These are phyloP conservation scores for Cystobasidium onofrii DNA, from an alignment of 768 basidiomycete genomes.

Conservation along the genomic window DNA sequence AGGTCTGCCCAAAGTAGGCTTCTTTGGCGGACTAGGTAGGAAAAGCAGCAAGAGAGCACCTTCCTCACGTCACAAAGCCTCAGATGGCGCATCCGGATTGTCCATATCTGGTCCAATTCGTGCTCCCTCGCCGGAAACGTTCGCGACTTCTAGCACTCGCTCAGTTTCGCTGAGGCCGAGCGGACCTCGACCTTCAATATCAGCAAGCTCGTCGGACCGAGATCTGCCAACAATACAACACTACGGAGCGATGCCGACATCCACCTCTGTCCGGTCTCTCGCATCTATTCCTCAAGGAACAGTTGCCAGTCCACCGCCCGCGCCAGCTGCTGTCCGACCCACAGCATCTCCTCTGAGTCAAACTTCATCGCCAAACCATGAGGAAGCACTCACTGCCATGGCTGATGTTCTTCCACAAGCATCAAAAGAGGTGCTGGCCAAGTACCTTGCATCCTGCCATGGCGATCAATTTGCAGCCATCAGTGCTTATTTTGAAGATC, in stretches of 20 bases:
- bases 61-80: neutral
- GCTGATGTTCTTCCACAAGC: slow-evolving; percentile 15
- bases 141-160: neutral
- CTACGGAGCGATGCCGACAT: neutral
- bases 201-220: neutral
- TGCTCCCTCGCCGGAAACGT: neutral
- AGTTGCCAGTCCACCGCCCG: neutral
- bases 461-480: slow-evolving; percentile 25
- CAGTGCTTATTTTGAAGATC: slow-evolving; percentile 17
- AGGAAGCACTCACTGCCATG: slow-evolving; percentile 21
- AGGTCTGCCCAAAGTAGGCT: slow-evolving; percentile 20
- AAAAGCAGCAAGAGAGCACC: slow-evolving; percentile 16
- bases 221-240: neutral
- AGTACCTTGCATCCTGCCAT: neutral
- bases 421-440: neutral
- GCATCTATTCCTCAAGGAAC: neutral
- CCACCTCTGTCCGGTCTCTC: neutral
- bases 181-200: slow-evolving; percentile 20
- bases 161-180: neutral
- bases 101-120: slow-evolving; percentile 17
- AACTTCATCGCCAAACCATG: neutral
- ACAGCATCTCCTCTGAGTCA: neutral
- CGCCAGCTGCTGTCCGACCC: neutral
- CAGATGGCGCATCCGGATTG: neutral
- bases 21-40: slow-evolving; percentile 17